A percentile compares a stretch with the other conserved stretches of the same genome.
Conservation (phyloP, 768 basidiomycete genomes). For the Russula sp. region DNA sequence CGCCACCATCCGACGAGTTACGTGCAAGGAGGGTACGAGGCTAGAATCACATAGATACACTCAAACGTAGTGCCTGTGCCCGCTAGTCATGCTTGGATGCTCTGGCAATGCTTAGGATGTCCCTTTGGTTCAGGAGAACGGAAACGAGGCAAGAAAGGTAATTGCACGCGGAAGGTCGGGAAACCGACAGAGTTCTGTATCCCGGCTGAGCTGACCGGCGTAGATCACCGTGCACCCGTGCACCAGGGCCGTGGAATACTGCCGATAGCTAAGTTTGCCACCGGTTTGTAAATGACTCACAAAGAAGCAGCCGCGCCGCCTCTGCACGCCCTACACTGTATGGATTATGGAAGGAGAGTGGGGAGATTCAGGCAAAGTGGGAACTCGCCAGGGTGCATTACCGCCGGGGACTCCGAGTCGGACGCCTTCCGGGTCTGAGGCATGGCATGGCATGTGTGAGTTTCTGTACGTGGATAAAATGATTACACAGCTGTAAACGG, state of each 20-base stretch:
- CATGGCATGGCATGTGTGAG: neutral
- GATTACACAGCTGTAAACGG: neutral
- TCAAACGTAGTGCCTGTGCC: neutral
- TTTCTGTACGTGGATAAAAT: neutral
- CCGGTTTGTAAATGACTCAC: neutral
- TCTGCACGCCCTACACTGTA: neutral
- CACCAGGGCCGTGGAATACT: slow-evolving; percentile 2
- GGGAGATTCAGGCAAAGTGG: neutral
- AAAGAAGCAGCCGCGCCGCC: neutral
- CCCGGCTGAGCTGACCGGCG: neutral
- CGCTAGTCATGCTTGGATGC: neutral
- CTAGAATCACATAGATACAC: neutral
- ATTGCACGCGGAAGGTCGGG: neutral
- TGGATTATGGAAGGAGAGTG: neutral
- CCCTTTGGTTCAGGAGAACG: neutral
- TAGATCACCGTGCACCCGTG: slow-evolving; percentile 7
- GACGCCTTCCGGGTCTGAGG: neutral
- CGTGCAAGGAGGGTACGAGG: neutral
- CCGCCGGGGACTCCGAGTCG: too few relatives aligned
- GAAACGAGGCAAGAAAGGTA: neutral
- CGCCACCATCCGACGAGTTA: slow-evolving; percentile 3
- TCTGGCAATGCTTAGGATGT: neutral
- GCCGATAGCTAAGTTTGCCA: neutral
- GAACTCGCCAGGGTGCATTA: neutral
- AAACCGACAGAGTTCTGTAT: neutral